A percentile compares a stretch with the other conserved stretches of the same genome.
Evolutionary conservation across 257 asterid genomes (phyloP).

Genomic region (Jasminum sambac): DNA sequence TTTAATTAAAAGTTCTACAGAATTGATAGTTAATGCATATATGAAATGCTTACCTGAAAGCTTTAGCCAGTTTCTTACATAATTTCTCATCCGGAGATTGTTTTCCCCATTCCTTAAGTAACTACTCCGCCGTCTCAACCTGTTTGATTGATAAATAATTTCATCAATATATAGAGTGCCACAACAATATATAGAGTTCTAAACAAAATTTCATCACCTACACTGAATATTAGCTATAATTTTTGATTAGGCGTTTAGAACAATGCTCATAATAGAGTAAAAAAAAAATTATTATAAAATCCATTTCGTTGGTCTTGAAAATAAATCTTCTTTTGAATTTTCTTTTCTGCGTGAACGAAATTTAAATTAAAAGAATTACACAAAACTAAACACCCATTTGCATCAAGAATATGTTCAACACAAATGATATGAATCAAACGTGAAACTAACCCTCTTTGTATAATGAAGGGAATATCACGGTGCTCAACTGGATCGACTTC

Average conservation of each 20-base stretch:
- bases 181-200: too few species aligned
- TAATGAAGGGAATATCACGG: conserved; percentile 73
- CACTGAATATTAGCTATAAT: too few species aligned
- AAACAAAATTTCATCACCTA: too few species aligned
- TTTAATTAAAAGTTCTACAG: not conserved
- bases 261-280: too few species aligned
- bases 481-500: conserved; percentile 55
- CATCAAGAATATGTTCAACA: not conserved
- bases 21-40: conserved; percentile 8
- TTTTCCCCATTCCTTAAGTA: conserved; percentile 38
- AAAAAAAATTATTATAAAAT: too few species aligned
- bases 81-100: conserved; percentile 41
- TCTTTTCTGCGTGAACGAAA: not conserved
- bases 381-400: not conserved
- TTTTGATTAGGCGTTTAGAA: too few species aligned
- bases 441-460: conserved; percentile 43
- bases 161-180: too few species aligned
- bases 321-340: too few species aligned
- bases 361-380: too few species aligned
- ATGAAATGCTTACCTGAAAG: conserved; percentile 52
- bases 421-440: not conserved
- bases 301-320: not conserved
- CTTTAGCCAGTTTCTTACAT: conserved; percentile 62
- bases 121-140: conserved; percentile 62
- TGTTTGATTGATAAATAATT: conserved; percentile 25